These are phyloP conservation scores for Stagonosporopsis cucurbitacearum DNA, from an alignment of 2,329 filamentous ascomycete species.

Conservation along the genomic window DNA sequence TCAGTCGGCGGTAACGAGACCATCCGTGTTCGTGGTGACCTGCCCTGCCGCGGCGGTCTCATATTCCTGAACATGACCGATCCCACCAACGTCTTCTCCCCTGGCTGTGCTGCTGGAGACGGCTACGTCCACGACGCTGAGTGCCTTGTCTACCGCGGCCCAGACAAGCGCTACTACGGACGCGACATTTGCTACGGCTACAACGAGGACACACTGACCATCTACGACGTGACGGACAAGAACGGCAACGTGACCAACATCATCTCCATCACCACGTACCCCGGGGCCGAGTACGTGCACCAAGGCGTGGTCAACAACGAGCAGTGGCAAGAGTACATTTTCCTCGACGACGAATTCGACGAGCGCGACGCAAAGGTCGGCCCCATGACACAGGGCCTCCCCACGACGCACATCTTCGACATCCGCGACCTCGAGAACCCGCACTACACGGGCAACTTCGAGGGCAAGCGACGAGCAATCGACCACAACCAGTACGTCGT, in stretches of 20 bases:
- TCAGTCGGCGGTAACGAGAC: constrained; percentile 35
- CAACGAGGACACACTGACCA: constrained; percentile 60
- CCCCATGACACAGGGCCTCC: constrained; percentile 38
- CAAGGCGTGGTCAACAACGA: constrained; percentile 53
- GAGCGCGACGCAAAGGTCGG: constrained; percentile 38
- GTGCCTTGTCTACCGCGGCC: constrained; percentile 61
- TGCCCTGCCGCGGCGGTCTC: constrained; percentile 57
- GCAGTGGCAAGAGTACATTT: constrained; percentile 36
- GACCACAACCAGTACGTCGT: constrained; percentile 55
- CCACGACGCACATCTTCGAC: constrained; percentile 44
- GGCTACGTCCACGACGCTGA: constrained; percentile 67
- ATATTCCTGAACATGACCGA: constrained; percentile 64
- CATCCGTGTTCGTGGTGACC: constrained; percentile 31
- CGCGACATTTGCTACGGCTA: constrained; percentile 63
- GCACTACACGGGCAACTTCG: constrained; percentile 50
- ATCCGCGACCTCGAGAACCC: constrained; percentile 40
- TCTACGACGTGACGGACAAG: constrained; percentile 59
- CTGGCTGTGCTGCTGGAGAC: constrained; percentile 60
- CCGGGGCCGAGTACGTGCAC: constrained; percentile 62
- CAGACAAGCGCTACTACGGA: constrained; percentile 55
- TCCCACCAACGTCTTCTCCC: constrained; percentile 57
- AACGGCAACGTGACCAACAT: constrained; percentile 48
- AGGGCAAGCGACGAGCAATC: constrained; percentile 42
- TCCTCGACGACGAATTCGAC: constrained; percentile 43
- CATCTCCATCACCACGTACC: constrained; percentile 60